phyloP scores from a whole-genome alignment of 1,284 basidiomycete species.

The Wolfiporia cocos region DNA sequence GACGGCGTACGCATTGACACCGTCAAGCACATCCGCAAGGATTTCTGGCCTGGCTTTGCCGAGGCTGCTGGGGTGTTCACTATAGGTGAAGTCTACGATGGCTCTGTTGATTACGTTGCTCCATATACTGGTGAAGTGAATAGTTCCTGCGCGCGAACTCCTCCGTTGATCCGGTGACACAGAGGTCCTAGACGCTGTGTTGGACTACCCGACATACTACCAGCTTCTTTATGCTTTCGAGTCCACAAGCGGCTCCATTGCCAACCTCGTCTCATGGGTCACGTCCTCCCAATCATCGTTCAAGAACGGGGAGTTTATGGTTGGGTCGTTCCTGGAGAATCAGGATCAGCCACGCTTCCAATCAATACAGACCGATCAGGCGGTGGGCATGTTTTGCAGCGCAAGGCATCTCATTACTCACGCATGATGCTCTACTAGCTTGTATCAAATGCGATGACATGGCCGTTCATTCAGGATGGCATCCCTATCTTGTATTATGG shows the following conservation, averaged over 20 bases:
- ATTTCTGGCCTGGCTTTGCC: conserved; percentile 70
- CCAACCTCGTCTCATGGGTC: conserved; percentile 48
- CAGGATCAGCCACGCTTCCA: conserved; percentile 77
- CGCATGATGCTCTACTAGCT: conserved; percentile 14
- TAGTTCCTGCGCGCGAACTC: no score
- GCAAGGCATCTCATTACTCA: background rate
- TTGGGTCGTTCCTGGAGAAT: conserved; percentile 81
- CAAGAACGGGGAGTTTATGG: conserved; percentile 27
- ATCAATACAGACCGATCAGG: conserved; percentile 50
- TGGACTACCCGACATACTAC: conserved; percentile 71
- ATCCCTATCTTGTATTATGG: conserved; percentile 82
- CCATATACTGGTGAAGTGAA: conserved; percentile 18
- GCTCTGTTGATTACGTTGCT: conserved; percentile 43
- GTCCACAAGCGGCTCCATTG: conserved; percentile 53
- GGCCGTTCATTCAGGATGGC: conserved; percentile 45
- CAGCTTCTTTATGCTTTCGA: conserved; percentile 63
- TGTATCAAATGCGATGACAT: conserved; percentile 23
- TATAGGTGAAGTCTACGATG: conserved; percentile 73
- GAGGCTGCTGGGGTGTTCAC: conserved; percentile 73
- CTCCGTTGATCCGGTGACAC: background rate
- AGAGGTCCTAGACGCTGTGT: conserved; percentile 56
- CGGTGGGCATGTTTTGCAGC: conserved; percentile 34
- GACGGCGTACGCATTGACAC: conserved; percentile 76
- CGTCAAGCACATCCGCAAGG: conserved; percentile 54
- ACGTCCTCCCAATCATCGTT: conserved; percentile 46